These are phyloP conservation scores for Rhodamnia argentea DNA, from an alignment of 345 rosid species.

Conservation along the genomic window DNA sequence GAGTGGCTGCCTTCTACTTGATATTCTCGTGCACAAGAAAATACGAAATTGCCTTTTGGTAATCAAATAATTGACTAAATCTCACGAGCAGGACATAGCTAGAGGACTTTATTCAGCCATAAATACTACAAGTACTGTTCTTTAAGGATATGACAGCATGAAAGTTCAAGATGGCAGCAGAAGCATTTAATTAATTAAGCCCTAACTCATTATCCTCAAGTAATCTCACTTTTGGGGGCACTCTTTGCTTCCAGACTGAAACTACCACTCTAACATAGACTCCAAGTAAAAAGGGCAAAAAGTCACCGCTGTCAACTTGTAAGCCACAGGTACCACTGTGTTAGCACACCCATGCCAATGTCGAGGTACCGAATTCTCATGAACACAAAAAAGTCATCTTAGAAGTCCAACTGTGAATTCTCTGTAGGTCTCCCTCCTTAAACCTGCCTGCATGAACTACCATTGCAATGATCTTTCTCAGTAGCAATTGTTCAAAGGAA, in stretches of 20 bases:
- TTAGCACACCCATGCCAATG: not conserved
- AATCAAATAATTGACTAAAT: not conserved
- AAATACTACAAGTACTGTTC: not conserved
- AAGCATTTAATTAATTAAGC: not conserved
- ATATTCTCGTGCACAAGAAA: not conserved
- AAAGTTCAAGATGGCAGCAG: not conserved
- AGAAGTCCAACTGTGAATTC: not conserved
- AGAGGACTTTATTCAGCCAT: not conserved
- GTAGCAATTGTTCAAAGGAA: not conserved
- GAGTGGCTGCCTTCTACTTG: not conserved
- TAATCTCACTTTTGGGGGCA: not conserved
- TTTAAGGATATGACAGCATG: not conserved
- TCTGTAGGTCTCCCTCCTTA: not conserved
- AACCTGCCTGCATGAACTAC: not conserved
- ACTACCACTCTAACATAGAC: not conserved
- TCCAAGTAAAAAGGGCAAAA: not conserved
- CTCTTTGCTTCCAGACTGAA: not conserved
- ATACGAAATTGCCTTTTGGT: not conserved
- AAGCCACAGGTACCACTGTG: not conserved
- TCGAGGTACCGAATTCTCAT: not conserved
- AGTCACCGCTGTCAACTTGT: not conserved
- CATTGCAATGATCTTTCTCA: not conserved
- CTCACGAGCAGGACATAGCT: not conserved
- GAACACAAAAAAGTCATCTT: not conserved
- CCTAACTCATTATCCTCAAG: not conserved